These are phyloP conservation scores for Lactifluus volemus DNA, from an alignment of 768 basidiomycete species.

Conservation along the genomic window DNA sequence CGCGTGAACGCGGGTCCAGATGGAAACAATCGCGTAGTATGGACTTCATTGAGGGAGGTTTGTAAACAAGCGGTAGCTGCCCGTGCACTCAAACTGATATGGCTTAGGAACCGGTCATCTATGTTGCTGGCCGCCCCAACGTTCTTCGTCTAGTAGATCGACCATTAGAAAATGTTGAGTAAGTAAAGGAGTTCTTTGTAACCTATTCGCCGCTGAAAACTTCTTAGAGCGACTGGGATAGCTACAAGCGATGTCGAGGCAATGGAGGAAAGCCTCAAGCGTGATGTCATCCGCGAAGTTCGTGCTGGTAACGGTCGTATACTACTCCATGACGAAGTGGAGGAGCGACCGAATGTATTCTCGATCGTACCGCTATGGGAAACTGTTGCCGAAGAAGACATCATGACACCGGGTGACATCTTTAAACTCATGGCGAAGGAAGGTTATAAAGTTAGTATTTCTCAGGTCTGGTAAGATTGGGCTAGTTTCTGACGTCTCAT, in stretches of 20 bases:
- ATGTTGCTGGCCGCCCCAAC: conserved; percentile 79
- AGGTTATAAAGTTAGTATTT: conserved; percentile 54
- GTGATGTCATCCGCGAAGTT: conserved; percentile 81
- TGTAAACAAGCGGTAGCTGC: conserved; percentile 14
- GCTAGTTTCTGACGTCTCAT: not conserved
- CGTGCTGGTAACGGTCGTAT: conserved; percentile 63
- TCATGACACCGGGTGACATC: conserved; percentile 81
- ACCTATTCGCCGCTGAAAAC: not conserved
- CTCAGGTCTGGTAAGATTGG: not conserved
- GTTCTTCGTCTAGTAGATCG: conserved; percentile 82
- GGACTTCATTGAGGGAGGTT: conserved; percentile 94
- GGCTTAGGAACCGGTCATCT: conserved; percentile 82
- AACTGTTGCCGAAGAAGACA: conserved; percentile 67
- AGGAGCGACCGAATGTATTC: conserved; percentile 85
- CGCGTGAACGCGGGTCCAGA: conserved; percentile 74
- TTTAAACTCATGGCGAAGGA: conserved; percentile 67
- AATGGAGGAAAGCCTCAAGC: conserved; percentile 85
- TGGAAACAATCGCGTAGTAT: conserved; percentile 70
- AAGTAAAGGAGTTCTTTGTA: conserved; percentile 24
- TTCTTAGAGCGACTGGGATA: conserved; percentile 78
- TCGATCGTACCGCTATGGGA: conserved; percentile 95
- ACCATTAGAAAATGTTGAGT: conserved; percentile 94
- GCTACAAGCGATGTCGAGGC: conserved; percentile 83
- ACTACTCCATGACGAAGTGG: conserved; percentile 91
- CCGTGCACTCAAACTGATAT: conserved; percentile 8